Percentiles rank a stretch among this genome's conserved stretches.
phyloP scores from a whole-genome alignment of 139 green algal species.

The Eudorina sp. region DNA sequence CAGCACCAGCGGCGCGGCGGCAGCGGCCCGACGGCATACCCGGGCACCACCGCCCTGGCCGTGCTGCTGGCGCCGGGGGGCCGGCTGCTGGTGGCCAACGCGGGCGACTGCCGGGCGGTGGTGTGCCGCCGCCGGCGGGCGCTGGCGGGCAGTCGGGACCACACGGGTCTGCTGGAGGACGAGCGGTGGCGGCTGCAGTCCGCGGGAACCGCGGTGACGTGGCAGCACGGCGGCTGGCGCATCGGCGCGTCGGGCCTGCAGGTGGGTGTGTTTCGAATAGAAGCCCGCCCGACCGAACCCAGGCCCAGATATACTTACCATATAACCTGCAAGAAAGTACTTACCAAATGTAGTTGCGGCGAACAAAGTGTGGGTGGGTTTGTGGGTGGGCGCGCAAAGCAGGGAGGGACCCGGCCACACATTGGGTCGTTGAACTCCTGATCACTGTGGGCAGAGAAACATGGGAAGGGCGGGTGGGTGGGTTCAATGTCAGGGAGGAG shows the following conservation, averaged over 20 bases:
- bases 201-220: constrained; percentile 66
- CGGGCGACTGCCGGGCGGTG: constrained; percentile 92
- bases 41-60: constrained; percentile 84
- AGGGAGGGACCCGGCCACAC: too few relatives aligned
- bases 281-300: too few relatives aligned
- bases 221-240: constrained; percentile 75
- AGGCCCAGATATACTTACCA: too few relatives aligned
- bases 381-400: too few relatives aligned
- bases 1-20: background rate
- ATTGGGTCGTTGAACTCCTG: too few relatives aligned
- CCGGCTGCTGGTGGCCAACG: constrained; percentile 83
- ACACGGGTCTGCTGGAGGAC: constrained; percentile 77
- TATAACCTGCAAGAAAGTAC: too few relatives aligned
- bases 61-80: constrained; percentile 56
- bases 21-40: constrained; percentile 50
- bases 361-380: too few relatives aligned
- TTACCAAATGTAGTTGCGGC: too few relatives aligned
- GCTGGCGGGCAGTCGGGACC: constrained; percentile 83
- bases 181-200: constrained; percentile 84
- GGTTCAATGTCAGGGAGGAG: too few relatives aligned
- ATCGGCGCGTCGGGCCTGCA: constrained; percentile 81
- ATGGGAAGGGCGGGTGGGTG: too few relatives aligned
- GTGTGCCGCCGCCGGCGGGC: constrained; percentile 75
- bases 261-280: too few relatives aligned
- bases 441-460: too few relatives aligned